A percentile compares a stretch with the other conserved stretches of the same genome.
These are phyloP conservation scores for Cyathus striatus DNA, from an alignment of 768 basidiomycete genomes.

Conservation along the genomic window DNA sequence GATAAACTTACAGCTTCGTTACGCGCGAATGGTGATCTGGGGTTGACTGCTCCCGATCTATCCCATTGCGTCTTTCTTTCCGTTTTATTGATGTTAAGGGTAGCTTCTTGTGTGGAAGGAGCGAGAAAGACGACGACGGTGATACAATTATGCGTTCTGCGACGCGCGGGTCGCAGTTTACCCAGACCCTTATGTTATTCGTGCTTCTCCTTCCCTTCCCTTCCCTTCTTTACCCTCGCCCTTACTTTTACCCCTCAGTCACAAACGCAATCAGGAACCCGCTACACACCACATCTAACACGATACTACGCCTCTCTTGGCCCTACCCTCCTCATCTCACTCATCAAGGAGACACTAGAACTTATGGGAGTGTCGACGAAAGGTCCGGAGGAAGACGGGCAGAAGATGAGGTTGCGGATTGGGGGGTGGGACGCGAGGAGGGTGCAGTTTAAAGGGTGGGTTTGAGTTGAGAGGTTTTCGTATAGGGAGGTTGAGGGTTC, in stretches of 20 bases:
- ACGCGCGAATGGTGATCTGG: constrained; percentile 68
- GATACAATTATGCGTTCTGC: constrained; percentile 58
- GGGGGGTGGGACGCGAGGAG: constrained; percentile 66
- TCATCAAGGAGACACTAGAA: constrained; percentile 52
- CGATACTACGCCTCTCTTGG: constrained; percentile 63
- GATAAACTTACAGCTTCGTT: constrained; percentile 67
- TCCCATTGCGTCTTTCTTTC: constrained; percentile 18
- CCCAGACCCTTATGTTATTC: constrained; percentile 76
- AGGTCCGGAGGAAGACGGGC: constrained; percentile 17
- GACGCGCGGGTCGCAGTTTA: constrained; percentile 65
- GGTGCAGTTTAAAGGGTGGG: constrained; percentile 67
- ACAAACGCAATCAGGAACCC: constrained; percentile 71
- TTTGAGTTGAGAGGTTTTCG: constrained; percentile 60
- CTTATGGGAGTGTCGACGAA: constrained; percentile 45
- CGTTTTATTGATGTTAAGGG: too few species aligned
- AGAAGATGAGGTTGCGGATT: constrained; percentile 46
- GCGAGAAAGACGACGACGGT: constrained; percentile 44
- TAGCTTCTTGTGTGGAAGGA: too few species aligned
- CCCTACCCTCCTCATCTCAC: constrained; percentile 4
- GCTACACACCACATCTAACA: constrained; percentile 72
- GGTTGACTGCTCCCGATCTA: constrained; percentile 65
- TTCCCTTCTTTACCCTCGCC: too few species aligned
- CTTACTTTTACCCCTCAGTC: constrained; percentile 56
- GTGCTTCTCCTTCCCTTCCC: constrained; percentile 52
- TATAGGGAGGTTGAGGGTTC: constrained; percentile 45